These are phyloP conservation scores for Mycena pura DNA, from an alignment of 768 basidiomycete species.

Conservation along the genomic window DNA sequence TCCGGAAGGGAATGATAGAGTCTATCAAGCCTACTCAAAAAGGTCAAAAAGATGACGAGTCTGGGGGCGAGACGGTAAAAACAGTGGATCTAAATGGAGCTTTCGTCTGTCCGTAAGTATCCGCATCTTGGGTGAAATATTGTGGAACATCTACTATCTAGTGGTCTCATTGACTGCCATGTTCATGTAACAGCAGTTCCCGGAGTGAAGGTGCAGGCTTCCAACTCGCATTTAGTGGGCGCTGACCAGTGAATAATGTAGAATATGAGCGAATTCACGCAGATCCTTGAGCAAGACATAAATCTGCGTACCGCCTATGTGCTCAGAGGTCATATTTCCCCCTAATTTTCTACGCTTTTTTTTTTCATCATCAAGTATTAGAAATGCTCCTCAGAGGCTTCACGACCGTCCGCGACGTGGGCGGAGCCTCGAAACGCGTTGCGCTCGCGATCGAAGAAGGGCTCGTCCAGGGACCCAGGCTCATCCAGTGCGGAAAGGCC, in stretches of 20 bases:
- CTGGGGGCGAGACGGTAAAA: constrained; percentile 10
- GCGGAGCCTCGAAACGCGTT: constrained; percentile 45
- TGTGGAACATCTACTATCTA: constrained; percentile 2
- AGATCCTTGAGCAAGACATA: constrained; percentile 39
- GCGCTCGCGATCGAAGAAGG: constrained; percentile 47
- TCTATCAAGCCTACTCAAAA: constrained; percentile 26
- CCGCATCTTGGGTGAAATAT: background rate
- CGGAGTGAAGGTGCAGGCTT: constrained; percentile 34
- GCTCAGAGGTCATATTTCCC: constrained; percentile 39
- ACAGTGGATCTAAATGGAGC: constrained; percentile 41
- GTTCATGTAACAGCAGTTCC: constrained; percentile 51
- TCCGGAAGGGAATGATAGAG: constrained; percentile 36
- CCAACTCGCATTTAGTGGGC: background rate
- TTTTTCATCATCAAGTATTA: background rate
- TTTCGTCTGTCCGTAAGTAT: constrained; percentile 45
- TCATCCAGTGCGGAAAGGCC: constrained; percentile 47
- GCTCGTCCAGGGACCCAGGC: constrained; percentile 42
- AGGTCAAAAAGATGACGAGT: constrained; percentile 6
- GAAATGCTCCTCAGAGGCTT: constrained; percentile 48
- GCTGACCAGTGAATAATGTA: background rate
- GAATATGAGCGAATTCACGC: constrained; percentile 44
- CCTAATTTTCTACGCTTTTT: background rate
- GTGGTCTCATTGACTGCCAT: constrained; percentile 52
- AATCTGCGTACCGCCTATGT: constrained; percentile 45
- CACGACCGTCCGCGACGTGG: constrained; percentile 47